Base-by-base conservation (phyloP, 305 asterid species). In the Lippia alba region DNA sequence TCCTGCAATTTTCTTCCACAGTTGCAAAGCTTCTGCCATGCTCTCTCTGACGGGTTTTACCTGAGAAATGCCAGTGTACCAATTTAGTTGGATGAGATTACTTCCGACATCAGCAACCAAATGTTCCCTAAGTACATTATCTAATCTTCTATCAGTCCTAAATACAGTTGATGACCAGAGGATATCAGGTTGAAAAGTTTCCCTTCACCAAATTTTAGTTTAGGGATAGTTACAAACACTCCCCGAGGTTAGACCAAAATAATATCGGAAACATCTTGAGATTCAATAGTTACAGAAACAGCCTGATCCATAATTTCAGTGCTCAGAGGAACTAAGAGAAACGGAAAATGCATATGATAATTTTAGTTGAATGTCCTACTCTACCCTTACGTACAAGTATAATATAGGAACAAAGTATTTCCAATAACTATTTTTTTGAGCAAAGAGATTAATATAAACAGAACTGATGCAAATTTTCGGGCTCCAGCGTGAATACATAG, bases 1-100 rank as follows among this genome's bases (percentile, higher is more conserved):
- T 73, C 98, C 96, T 6, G 91, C 86, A 80, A 85, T 57, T 84
- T 92, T 89, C 86, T 91, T 91, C 99, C 98, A 95, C 71, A 85
- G 89, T 83, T 84, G 97, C 88, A 95, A 83, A 67, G 99, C 99
- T 85, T 95, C 98, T 8, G 76, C 83, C 83, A 95, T 80, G 74
- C 96, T 89, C 74, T 95, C 99, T 87, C 99, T 83, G 53, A 85
- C 99, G 4, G 99, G 98, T 78, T 91, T 95, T 75, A 95, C 83
- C 99, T 95, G 84, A 75, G 65, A 71, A 69, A 61, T 59, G 53
- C 55, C 30, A 40, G 66, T 60, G 45, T 50, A 77, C 57, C 55
- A 61, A 55, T 50, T 66, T 53, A 73, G 72, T 70, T 49, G 40
- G 55, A 58, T 16, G 64, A 30, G 36, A 39, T 39, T 66, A 55